Percentiles rank a stretch among this genome's conserved stretches.
Conservation (phyloP, 2,329 filamentous ascomycete species). For the Metarhizium guizhouense region DNA sequence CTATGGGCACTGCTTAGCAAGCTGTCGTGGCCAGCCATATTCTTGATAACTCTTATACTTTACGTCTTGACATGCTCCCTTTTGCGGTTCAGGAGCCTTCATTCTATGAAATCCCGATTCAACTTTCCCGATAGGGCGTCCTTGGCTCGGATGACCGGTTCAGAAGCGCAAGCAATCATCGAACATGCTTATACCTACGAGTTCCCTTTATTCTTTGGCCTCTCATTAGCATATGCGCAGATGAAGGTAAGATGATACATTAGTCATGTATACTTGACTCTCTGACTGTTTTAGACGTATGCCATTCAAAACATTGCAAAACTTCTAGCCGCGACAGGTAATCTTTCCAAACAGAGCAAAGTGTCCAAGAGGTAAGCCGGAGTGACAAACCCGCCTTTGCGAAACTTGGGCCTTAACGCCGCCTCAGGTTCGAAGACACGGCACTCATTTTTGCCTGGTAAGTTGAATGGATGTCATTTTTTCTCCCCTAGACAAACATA, state of each 20-base stretch:
- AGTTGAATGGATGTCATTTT: neutral
- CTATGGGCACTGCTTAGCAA: neutral
- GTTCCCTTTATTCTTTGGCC: slow-evolving; percentile 29
- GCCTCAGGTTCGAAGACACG: slow-evolving; percentile 30
- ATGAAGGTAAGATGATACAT: slow-evolving; percentile 18
- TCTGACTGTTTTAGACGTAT: slow-evolving; percentile 25
- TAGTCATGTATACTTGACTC: neutral
- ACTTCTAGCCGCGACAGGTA: slow-evolving; percentile 26
- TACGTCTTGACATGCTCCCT: slow-evolving; percentile 25
- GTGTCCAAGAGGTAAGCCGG: slow-evolving; percentile 26
- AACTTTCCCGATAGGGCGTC: slow-evolving; percentile 25
- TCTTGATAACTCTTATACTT: slow-evolving; percentile 10
- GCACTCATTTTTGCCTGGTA: slow-evolving; percentile 27
- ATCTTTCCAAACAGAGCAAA: slow-evolving; percentile 21
- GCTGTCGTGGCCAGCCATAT: neutral
- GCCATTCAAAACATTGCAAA: slow-evolving; percentile 27
- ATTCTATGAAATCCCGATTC: slow-evolving; percentile 18
- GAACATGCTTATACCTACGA: slow-evolving; percentile 23
- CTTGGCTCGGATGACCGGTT: slow-evolving; percentile 25
- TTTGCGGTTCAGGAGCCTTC: slow-evolving; percentile 27
- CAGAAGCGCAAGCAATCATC: slow-evolving; percentile 36
- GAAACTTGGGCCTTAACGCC: too few relatives aligned
- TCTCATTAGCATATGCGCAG: slow-evolving; percentile 29
- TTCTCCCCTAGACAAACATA: neutral
- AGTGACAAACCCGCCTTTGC: too few relatives aligned